A percentile compares a stretch with the other conserved stretches of the same genome.
phyloP scores from a whole-genome alignment of 2,329 filamentous ascomycete genomes.

The Lachnellula arida region DNA sequence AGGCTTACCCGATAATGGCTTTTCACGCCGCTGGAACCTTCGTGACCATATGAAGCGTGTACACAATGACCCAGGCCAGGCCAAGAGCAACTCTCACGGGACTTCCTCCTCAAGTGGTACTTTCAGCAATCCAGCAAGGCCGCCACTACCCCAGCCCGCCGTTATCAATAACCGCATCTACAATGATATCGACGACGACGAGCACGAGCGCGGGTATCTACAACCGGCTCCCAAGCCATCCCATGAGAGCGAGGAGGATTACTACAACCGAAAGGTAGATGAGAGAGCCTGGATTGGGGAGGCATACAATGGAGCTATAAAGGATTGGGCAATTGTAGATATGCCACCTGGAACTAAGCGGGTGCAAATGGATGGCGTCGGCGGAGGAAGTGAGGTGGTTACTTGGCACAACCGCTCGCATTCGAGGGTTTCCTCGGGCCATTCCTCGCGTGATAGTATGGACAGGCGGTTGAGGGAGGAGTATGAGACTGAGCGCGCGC shows the following conservation, averaged over 20 bases:
- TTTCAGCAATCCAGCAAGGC: no score
- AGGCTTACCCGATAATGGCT: constrained; percentile 75
- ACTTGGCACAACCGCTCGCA: constrained; percentile 48
- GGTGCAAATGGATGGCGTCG: constrained; percentile 75
- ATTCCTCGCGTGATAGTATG: constrained; percentile 3
- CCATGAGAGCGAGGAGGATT: constrained; percentile 50
- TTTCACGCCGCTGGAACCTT: constrained; percentile 92
- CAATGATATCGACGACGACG: constrained; percentile 35
- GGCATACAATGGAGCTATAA: constrained; percentile 67
- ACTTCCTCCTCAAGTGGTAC: no score
- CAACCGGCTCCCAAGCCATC: constrained; percentile 20
- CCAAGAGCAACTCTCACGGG: constrained; percentile 24
- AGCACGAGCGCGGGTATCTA: background rate
- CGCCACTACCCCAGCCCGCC: constrained; percentile 41
- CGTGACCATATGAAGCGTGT: constrained; percentile 97
- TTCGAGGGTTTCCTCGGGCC: constrained; percentile 6
- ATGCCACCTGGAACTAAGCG: constrained; percentile 78
- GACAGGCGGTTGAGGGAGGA: constrained; percentile 27
- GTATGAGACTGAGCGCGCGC: constrained; percentile 39
- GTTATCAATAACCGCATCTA: constrained; percentile 55
- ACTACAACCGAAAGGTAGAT: constrained; percentile 62
- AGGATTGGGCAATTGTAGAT: constrained; percentile 77
- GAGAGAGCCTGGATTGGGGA: constrained; percentile 69
- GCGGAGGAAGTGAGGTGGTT: constrained; percentile 70
- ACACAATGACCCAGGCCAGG: constrained; percentile 50